Conservation (phyloP, 2,329 filamentous ascomycete genomes). For the Beauveria bassiana region DNA sequence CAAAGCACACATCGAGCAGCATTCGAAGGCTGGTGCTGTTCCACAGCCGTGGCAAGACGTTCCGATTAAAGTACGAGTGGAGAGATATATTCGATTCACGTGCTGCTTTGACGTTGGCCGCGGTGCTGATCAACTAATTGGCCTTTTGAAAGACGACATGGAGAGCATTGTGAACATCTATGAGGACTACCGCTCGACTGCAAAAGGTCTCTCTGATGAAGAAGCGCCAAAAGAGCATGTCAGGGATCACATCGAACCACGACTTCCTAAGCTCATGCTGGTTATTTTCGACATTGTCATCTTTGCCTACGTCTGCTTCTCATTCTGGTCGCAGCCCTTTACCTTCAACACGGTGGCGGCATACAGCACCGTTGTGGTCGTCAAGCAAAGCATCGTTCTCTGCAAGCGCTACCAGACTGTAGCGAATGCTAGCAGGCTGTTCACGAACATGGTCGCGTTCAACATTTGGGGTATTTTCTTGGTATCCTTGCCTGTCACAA, state of each 20-base stretch:
- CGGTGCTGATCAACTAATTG: conserved; percentile 14
- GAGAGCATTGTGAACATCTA: conserved; percentile 15
- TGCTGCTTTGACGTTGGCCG: conserved; percentile 13
- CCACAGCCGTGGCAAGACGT: conserved; percentile 11
- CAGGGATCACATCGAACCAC: conserved; percentile 13
- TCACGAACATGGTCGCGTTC: conserved; percentile 16
- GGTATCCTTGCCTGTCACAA: conserved; percentile 14
- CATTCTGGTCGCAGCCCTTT: conserved; percentile 15
- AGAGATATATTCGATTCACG: conserved; percentile 17
- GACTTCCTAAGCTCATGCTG: conserved; percentile 14
- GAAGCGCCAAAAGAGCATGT: not conserved
- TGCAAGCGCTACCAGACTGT: conserved; percentile 15
- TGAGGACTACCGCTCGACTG: conserved; percentile 12
- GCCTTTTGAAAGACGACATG: conserved; percentile 15
- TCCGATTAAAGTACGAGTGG: conserved; percentile 11
- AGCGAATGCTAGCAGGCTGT: conserved; percentile 13
- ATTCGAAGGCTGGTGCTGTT: not conserved
- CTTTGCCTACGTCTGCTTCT: conserved; percentile 16
- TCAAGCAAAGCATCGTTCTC: conserved; percentile 15
- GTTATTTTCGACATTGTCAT: conserved; percentile 15
- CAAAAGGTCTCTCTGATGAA: not conserved
- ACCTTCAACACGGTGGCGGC: conserved; percentile 17
- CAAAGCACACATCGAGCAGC: conserved; percentile 1
- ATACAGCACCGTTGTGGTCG: conserved; percentile 14
- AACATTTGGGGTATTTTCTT: conserved; percentile 15